These are phyloP conservation scores for Polytrichum formosum DNA, from an alignment of 225 moss, liverwort and hornwort genomes.

Conservation along the genomic window DNA sequence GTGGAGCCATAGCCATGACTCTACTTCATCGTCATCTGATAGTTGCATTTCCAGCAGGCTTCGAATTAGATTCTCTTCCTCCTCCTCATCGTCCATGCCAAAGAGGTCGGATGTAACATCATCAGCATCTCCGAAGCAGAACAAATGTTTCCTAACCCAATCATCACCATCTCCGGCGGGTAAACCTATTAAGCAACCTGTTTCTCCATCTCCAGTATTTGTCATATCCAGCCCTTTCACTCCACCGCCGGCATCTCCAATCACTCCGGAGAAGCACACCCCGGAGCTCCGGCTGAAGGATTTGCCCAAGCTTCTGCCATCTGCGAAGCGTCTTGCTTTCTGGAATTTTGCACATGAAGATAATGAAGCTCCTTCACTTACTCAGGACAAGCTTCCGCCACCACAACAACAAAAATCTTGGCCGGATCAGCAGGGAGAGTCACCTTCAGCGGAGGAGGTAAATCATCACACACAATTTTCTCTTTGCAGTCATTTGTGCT, in stretches of 20 bases:
- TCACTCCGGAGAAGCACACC: no score
- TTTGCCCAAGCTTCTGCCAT: slow-evolving; percentile 25
- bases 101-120: slow-evolving; percentile 16
- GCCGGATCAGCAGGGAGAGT: no score
- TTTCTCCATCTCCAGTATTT: slow-evolving; percentile 49
- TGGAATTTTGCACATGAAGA: slow-evolving; percentile 32
- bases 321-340: slow-evolving; percentile 46
- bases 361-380: neutral
- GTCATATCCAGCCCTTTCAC: slow-evolving; percentile 15
- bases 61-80: slow-evolving; percentile 1
- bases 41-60: neutral
- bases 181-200: slow-evolving; percentile 31
- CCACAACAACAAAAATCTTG: no score
- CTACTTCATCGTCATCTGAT: slow-evolving; percentile 3
- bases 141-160: neutral
- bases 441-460: no score
- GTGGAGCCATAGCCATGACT: slow-evolving; percentile 33
- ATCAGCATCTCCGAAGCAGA: slow-evolving; percentile 15
- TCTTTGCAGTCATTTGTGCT: no score
- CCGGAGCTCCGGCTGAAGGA: neutral
- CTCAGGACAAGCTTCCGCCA: no score
- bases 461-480: no score
- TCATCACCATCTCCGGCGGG: slow-evolving; percentile 20
- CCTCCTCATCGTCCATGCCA: neutral
- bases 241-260: slow-evolving; percentile 11